Percentiles rank a stretch among this genome's conserved stretches.
These are phyloP conservation scores for Phytophthora colocasiae DNA, from an alignment of 352 stramenopile genomes.

Conservation along the genomic window DNA sequence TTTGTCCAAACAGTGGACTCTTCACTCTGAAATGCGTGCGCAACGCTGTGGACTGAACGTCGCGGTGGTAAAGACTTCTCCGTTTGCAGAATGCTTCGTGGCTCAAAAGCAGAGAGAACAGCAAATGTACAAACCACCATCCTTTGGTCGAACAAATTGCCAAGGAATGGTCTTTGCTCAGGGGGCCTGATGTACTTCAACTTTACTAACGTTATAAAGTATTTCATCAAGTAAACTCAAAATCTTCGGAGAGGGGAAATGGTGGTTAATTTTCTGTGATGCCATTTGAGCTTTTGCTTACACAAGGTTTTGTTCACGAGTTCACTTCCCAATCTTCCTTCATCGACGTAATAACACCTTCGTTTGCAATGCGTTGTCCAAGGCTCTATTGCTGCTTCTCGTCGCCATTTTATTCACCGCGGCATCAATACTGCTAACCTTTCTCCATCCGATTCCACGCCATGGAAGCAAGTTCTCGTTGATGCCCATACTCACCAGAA, in stretches of 20 bases:
- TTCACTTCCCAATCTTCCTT: background rate
- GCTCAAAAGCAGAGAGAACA: constrained; percentile 31
- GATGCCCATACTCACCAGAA: background rate
- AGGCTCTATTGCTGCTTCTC: background rate
- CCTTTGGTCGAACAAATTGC: constrained; percentile 1
- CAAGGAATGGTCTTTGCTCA: constrained; percentile 3
- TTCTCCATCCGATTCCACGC: background rate
- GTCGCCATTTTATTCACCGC: background rate
- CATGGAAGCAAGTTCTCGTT: background rate
- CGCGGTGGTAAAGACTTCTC: constrained; percentile 49
- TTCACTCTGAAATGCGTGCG: constrained; percentile 64
- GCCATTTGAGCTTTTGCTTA: too few species aligned
- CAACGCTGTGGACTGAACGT: constrained; percentile 76
- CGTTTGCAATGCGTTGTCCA: too few species aligned
- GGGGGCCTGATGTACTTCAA: constrained; percentile 7
- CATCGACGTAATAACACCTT: too few species aligned
- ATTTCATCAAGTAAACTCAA: too few species aligned
- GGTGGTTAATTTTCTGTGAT: too few species aligned
- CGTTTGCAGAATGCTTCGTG: constrained; percentile 51
- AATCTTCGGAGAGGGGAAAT: too few species aligned
- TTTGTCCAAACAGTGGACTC: constrained; percentile 66
- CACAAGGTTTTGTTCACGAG: background rate
- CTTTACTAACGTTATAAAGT: too few species aligned
- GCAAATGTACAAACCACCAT: constrained; percentile 15
- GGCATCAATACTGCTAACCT: background rate